Conservation (phyloP, 73 alveolate genomes). For the Paraurostyla sp. region DNA sequence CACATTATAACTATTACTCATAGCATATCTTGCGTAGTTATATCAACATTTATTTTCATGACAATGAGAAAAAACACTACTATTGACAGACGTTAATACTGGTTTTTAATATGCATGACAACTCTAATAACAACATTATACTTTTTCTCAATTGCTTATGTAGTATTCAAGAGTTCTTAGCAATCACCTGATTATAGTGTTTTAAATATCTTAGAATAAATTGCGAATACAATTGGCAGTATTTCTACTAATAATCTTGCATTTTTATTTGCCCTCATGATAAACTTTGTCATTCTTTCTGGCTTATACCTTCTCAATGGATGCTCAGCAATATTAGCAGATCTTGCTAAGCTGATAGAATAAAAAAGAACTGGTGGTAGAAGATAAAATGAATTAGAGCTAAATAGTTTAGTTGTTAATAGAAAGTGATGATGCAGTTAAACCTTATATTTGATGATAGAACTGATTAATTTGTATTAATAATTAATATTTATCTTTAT, state of each 20-base stretch:
- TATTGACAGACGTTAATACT: slow-evolving; percentile 11
- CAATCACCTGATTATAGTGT: background rate
- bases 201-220: background rate
- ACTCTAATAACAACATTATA: background rate
- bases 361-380: slow-evolving; percentile 52
- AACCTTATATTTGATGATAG: no score
- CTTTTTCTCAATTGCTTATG: slow-evolving; percentile 13
- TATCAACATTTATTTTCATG: background rate
- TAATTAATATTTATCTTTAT: no score
- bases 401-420: slow-evolving; percentile 15
- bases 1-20: slow-evolving; percentile 45
- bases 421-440: no score
- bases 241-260: background rate
- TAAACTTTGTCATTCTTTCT: slow-evolving; percentile 28
- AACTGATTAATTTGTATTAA: no score
- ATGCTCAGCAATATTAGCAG: background rate
- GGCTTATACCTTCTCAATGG: slow-evolving; percentile 3
- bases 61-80: background rate
- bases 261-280: slow-evolving; percentile 17
- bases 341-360: slow-evolving; percentile 13
- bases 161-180: background rate
- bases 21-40: background rate
- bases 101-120: background rate
- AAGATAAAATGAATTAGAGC: slow-evolving; percentile 32
- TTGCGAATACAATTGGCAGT: background rate